These are phyloP conservation scores for Tricholoma saponaceum DNA, from an alignment of 768 basidiomycete genomes.

Conservation along the genomic window DNA sequence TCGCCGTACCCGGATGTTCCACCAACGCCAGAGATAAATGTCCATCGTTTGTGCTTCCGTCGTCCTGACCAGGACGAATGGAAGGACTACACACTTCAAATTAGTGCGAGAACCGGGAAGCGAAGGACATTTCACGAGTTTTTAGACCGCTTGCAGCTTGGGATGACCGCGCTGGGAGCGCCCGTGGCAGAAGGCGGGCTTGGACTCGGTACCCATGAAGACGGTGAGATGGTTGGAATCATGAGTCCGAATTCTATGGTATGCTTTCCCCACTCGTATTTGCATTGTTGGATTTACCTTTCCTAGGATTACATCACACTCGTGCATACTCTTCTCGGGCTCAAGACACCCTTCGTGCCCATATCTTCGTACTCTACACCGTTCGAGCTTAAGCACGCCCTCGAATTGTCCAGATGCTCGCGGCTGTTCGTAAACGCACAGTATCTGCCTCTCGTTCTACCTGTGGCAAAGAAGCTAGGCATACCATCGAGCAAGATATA, in stretches of 20 bases:
- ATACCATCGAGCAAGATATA: constrained; percentile 40
- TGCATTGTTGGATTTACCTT: neutral
- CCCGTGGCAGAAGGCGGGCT: constrained; percentile 49
- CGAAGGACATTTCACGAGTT: constrained; percentile 46
- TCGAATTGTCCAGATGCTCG: constrained; percentile 45
- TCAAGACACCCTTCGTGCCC: constrained; percentile 49
- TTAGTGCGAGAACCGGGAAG: constrained; percentile 52
- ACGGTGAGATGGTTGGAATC: constrained; percentile 60
- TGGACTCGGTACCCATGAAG: constrained; percentile 38
- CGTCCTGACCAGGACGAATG: constrained; percentile 51
- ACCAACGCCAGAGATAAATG: constrained; percentile 44
- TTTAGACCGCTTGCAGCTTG: constrained; percentile 44
- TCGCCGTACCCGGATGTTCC: constrained; percentile 57
- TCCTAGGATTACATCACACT: constrained; percentile 52
- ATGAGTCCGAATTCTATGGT: constrained; percentile 69
- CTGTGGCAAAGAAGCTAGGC: constrained; percentile 31
- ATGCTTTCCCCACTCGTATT: no score
- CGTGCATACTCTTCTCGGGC: constrained; percentile 42
- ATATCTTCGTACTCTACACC: constrained; percentile 53
- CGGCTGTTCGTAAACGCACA: constrained; percentile 49
- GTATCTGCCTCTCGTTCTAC: constrained; percentile 37
- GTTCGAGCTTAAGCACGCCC: constrained; percentile 49
- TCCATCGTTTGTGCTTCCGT: constrained; percentile 49
- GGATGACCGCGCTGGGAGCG: constrained; percentile 53
- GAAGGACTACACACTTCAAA: constrained; percentile 52